Evolutionary conservation across 345 rosid genomes (phyloP).

Genomic region (Boechera stricta): DNA sequence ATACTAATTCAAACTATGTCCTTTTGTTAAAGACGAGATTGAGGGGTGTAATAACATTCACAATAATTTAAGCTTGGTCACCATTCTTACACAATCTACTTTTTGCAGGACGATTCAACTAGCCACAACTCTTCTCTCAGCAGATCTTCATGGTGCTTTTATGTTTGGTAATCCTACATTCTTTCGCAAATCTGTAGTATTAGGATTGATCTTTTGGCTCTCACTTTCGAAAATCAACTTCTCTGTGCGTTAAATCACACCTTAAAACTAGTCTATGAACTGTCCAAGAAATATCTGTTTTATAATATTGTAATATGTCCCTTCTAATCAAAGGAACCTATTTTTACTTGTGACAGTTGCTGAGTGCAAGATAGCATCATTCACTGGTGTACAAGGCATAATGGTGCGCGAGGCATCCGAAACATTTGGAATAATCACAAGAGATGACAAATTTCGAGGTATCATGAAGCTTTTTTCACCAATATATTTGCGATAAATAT

Average conservation of each 20-base stretch:
- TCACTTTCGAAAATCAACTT: background rate
- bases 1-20: background rate
- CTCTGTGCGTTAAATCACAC: background rate
- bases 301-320: background rate
- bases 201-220: conserved; percentile 9
- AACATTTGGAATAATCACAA: conserved; percentile 80
- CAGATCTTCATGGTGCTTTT: conserved; percentile 75
- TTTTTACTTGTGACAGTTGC: conserved; percentile 59
- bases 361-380: conserved; percentile 64
- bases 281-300: background rate
- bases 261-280: conserved; percentile 5
- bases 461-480: conserved; percentile 7
- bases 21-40: background rate
- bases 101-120: conserved; percentile 62
- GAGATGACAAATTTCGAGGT: conserved; percentile 70
- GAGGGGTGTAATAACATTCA: conserved; percentile 17
- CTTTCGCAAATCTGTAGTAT: conserved; percentile 4
- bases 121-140: conserved; percentile 55
- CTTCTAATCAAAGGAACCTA: background rate
- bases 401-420: conserved; percentile 91
- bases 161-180: conserved; percentile 55
- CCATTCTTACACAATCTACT: conserved; percentile 7
- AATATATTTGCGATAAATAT: background rate
- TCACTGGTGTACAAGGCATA: conserved; percentile 74
- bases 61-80: conserved; percentile 18